Evolutionary conservation across 164 flowering plant species (phyloP), one percentile per base, ranked within the genome.

Genomic region (Berberis vulgaris): DNA sequence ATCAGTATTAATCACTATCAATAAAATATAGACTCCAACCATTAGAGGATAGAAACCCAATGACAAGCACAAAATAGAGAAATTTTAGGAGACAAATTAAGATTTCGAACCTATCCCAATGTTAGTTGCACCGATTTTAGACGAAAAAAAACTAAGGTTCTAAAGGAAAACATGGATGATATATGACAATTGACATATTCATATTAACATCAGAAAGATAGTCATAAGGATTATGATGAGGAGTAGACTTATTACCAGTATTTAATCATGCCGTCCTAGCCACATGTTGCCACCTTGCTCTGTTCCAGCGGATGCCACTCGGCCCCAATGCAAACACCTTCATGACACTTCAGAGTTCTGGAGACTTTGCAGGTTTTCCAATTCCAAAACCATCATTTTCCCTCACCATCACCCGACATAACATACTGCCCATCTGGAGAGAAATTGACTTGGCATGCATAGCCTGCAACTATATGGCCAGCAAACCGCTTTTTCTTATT

Each of bases 371-470:
- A 88, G 59, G 84, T 88, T 79, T 93, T 93, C 98, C 98, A 93
- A 66, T 93, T 96, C 1, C 97, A 94, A 75, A 88, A 93, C 98
- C 97, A 90, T 76, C 97, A 91, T 59, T 75, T 85, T 1, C 98
- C 99, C 67, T 91, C 99, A 39, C 99, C 97, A 69, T 95, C 99
- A 65, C 97, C 97, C 0, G 97, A 95, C 96, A 94, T 82, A 5
- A 95, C 97, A 82, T 89, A 95, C 65, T 96, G 68, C 41, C 97
- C 99, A 80, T 95, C 99, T 3, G 99, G 99, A 9, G 97, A 91
- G 99, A 95, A 95, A 77, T 95, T 95, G 47, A 95, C 99, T 69
- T 95, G 97, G 72, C 99, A 95, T 56, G 97, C 99, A 82, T 95
- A 91, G 2, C 99, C 99, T 26, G 99, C 96, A 7, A 69, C 88